phyloP scores from a whole-genome alignment of 1,284 basidiomycete species.

The Volvariella volvacea region DNA sequence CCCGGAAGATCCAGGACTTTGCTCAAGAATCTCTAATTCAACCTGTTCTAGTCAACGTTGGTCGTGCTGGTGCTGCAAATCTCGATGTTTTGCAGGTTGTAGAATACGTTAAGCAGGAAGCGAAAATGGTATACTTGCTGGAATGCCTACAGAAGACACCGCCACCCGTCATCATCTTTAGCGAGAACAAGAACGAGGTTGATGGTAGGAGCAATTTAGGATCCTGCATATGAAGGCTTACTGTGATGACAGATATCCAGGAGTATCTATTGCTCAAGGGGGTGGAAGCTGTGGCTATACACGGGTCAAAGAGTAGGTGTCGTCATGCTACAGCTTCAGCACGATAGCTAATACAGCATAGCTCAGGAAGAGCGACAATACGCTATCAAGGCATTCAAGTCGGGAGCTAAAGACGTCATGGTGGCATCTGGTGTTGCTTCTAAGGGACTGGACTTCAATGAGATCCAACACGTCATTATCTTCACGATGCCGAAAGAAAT shows the following conservation, averaged over 20 bases:
- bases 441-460: slow-evolving; percentile 97
- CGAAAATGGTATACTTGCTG: slow-evolving; percentile 98
- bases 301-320: slow-evolving; percentile 87
- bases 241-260: slow-evolving; percentile 78
- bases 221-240: slow-evolving; percentile 6
- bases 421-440: slow-evolving; percentile 97
- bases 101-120: slow-evolving; percentile 98
- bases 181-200: slow-evolving; percentile 99
- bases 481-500: slow-evolving; percentile 99
- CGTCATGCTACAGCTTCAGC: slow-evolving; percentile 1
- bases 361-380: slow-evolving; percentile 99
- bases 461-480: slow-evolving; percentile 97
- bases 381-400: slow-evolving; percentile 96
- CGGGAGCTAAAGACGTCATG: slow-evolving; percentile 97
- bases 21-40: slow-evolving; percentile 91
- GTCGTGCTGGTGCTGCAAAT: slow-evolving; percentile 96
- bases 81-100: slow-evolving; percentile 96
- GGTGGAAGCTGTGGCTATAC: slow-evolving; percentile 97
- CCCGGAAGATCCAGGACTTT: slow-evolving; percentile 97
- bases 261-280: slow-evolving; percentile 96
- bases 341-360: slow-evolving; percentile 28
- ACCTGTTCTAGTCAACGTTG: slow-evolving; percentile 95
- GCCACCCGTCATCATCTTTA: slow-evolving; percentile 97
- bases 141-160: slow-evolving; percentile 99
- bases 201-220: slow-evolving; percentile 56